A percentile compares a stretch with the other conserved stretches of the same genome.
Evolutionary conservation across 1,284 basidiomycete genomes (phyloP).

Genomic region (Moesziomyces antarcticus): DNA sequence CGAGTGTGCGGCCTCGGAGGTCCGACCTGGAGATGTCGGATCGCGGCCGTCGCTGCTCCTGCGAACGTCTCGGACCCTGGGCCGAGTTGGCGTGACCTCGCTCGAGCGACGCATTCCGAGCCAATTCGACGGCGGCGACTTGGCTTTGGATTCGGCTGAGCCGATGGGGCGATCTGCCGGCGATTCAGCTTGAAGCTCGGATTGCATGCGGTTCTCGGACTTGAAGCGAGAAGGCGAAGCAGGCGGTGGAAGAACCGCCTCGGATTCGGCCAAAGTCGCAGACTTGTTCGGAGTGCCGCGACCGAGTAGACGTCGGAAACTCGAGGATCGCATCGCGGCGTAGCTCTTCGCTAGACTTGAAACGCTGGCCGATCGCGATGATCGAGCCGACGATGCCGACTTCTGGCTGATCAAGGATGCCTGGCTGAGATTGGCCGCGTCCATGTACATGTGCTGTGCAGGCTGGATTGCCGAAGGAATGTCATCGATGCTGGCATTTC

Average conservation of each 20-base stretch:
- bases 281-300: constrained; percentile 9
- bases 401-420: constrained; percentile 32
- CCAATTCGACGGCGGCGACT: constrained; percentile 24
- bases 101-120: constrained; percentile 17
- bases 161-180: neutral
- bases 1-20: neutral
- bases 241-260: neutral
- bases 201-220: constrained; percentile 4
- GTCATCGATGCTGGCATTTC: constrained; percentile 25
- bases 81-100: constrained; percentile 25
- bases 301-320: constrained; percentile 27
- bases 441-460: constrained; percentile 4
- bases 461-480: neutral
- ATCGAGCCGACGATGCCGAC: constrained; percentile 23
- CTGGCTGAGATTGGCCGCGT: constrained; percentile 22
- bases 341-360: constrained; percentile 31
- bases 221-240: constrained; percentile 8
- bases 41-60: constrained; percentile 6
- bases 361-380: constrained; percentile 14
- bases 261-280: neutral
- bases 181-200: neutral
- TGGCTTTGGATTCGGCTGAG: neutral
- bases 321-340: constrained; percentile 26
- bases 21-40: neutral
- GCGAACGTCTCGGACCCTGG: neutral